These are phyloP conservation scores for Xanthoconium stramineum DNA, from an alignment of 768 basidiomycete species.

Conservation along the genomic window DNA sequence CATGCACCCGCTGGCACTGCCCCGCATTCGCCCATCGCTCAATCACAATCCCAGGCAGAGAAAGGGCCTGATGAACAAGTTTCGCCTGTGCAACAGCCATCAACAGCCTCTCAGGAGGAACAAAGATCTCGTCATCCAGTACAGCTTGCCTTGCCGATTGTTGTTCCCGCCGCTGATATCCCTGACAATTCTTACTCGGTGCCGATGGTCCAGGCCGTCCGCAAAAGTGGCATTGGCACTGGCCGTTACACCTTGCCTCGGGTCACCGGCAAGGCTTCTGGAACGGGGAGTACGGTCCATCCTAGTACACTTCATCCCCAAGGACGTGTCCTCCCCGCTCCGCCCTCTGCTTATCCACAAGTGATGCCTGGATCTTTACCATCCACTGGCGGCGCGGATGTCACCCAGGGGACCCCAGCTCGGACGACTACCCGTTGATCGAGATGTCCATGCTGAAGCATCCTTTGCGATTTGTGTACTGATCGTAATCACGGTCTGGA, in stretches of 20 bases:
- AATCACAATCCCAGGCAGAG: not conserved
- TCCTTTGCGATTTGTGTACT: no score
- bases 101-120: conserved; percentile 1
- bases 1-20: conserved; percentile 3
- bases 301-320: not conserved
- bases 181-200: not conserved
- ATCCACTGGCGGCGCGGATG: not conserved
- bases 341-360: conserved; percentile 25
- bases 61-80: not conserved
- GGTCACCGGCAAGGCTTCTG: not conserved
- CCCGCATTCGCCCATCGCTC: not conserved
- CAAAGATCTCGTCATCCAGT: not conserved
- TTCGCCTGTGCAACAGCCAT: not conserved
- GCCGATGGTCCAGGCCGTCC: not conserved
- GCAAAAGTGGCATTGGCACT: not conserved
- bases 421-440: not conserved
- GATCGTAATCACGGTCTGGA: no score
- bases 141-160: not conserved
- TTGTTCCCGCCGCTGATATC: not conserved
- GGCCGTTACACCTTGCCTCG: not conserved
- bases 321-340: conserved; percentile 18
- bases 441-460: not conserved
- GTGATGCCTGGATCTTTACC: conserved; percentile 27
- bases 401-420: conserved; percentile 2
- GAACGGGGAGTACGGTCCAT: not conserved